These are phyloP conservation scores for Thalassiosira livingstoniorum DNA, from an alignment of 352 stramenopile genomes.

Conservation along the genomic window DNA sequence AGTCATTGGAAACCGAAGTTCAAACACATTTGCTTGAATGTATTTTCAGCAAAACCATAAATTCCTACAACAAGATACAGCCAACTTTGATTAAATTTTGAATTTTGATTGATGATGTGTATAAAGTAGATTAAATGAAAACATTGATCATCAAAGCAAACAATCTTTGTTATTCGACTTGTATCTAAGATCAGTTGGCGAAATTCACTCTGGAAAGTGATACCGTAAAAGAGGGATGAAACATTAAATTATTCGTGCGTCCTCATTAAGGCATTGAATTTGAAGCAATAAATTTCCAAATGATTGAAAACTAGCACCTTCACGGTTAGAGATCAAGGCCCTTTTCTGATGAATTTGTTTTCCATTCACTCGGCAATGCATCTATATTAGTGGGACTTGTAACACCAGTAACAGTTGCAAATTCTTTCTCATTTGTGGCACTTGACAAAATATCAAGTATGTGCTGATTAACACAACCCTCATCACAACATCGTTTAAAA, in stretches of 20 bases:
- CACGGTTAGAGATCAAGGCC: background rate
- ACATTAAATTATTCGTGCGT: background rate
- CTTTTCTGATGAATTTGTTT: conserved; percentile 17
- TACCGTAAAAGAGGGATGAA: background rate
- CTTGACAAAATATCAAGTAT: conserved; percentile 52
- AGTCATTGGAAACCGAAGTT: too few relatives aligned
- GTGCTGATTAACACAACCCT: conserved; percentile 56
- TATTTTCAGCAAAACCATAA: too few relatives aligned
- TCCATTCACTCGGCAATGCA: conserved; percentile 48
- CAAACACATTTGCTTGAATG: too few relatives aligned
- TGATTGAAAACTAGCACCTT: background rate
- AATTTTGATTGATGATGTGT: background rate
- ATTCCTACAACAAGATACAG: too few relatives aligned
- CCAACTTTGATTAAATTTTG: background rate
- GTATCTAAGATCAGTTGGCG: background rate
- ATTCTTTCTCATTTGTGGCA: conserved; percentile 22
- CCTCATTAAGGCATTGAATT: background rate
- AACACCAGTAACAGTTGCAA: conserved; percentile 36
- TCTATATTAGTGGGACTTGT: conserved; percentile 20
- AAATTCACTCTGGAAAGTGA: background rate
- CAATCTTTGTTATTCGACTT: background rate
- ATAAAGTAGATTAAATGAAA: background rate
- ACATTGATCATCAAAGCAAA: background rate
- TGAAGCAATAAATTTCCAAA: background rate
- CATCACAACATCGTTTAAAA: conserved; percentile 51